Evolutionary conservation across 176 grass and related monocot species (phyloP).

Genomic region (Triticum dicoccoides): DNA sequence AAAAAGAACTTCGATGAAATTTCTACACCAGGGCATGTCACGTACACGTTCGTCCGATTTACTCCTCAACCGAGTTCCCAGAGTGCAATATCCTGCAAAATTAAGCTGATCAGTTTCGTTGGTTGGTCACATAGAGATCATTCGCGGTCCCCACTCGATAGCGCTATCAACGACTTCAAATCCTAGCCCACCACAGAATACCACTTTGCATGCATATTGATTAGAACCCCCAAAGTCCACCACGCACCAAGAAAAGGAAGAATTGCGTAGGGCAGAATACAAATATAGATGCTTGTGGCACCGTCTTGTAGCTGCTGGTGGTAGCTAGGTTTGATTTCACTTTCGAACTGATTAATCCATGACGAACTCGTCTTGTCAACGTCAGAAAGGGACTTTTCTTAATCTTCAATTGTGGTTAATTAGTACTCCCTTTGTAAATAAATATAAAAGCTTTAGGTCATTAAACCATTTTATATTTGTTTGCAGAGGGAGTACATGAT

Average conservation of each 20-base stretch:
- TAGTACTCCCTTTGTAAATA: no score
- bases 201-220: conserved; percentile 12
- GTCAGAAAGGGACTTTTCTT: neutral
- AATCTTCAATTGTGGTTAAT: neutral
- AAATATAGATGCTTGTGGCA: neutral
- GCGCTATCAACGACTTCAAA: conserved; percentile 1
- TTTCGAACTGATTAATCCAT: neutral
- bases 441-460: no score
- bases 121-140: neutral
- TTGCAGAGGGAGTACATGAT: no score
- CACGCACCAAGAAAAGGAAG: neutral
- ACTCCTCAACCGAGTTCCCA: neutral
- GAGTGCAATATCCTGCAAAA: neutral
- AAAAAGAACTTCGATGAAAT: no score
- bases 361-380: neutral
- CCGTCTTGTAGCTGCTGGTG: neutral
- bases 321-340: neutral
- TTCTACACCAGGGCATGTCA: no score
- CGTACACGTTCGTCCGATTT: neutral
- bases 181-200: conserved; percentile 21
- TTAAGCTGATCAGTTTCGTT: neutral
- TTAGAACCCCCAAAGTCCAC: neutral
- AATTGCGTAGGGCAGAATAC: neutral
- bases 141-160: neutral
- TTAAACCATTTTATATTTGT: no score